Evolutionary conservation across 176 grass and related monocot species (phyloP).

Genomic region (Urochloa ruziziensis): DNA sequence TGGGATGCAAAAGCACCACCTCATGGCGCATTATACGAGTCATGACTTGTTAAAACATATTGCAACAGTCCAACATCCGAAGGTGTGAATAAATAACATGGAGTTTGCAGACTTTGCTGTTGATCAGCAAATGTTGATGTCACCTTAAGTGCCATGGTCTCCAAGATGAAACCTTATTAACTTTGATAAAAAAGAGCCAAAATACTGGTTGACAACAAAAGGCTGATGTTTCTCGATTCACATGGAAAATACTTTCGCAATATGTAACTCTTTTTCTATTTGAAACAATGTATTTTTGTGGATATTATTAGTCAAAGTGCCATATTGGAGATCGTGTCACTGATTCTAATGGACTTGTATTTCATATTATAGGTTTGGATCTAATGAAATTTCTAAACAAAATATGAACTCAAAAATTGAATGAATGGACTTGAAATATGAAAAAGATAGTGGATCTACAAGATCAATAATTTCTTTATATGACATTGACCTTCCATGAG

Average conservation of each 20-base stretch:
- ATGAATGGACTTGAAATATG: not conserved
- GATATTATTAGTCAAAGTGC: not conserved
- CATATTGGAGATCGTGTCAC: not conserved
- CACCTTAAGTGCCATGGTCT: not conserved
- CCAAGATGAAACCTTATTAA: not conserved
- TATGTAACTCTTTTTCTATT: not conserved
- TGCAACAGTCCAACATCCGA: not conserved
- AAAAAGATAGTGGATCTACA: not conserved
- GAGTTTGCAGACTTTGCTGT: conserved; percentile 6
- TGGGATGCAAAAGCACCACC: conserved; percentile 13
- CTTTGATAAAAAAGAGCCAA: not conserved
- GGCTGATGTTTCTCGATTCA: not conserved
- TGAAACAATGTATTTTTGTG: not conserved
- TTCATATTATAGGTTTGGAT: not conserved
- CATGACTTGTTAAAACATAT: conserved; percentile 9
- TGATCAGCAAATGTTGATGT: conserved; percentile 1
- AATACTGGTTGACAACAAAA: not conserved
- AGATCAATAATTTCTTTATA: not conserved
- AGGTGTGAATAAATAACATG: not conserved
- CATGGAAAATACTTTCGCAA: too few relatives aligned
- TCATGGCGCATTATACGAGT: not conserved
- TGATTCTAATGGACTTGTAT: not conserved
- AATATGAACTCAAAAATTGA: not conserved
- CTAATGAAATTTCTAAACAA: conserved; percentile 10
- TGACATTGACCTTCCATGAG: not conserved